Conservation (phyloP, 176 grass and related monocot species). For the Leersia perrieri region DNA sequence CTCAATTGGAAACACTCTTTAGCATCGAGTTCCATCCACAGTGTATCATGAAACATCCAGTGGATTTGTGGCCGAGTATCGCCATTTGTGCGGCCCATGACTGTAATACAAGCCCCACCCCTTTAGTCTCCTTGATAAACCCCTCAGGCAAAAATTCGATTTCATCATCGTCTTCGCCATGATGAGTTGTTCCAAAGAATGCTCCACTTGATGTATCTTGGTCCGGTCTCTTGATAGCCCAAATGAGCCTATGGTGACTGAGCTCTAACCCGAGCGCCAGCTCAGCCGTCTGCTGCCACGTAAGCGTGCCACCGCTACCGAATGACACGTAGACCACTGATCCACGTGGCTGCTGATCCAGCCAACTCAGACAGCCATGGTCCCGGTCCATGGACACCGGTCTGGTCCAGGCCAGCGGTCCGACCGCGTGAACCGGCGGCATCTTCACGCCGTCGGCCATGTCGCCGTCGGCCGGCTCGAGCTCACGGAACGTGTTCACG, state of each 20-base stretch:
- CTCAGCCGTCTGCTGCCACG: conserved; percentile 39
- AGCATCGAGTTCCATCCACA: conserved; percentile 79
- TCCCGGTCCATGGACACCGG: not conserved
- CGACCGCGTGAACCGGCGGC: conserved; percentile 45
- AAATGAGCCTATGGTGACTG: conserved; percentile 43
- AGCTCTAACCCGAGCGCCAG: conserved; percentile 51
- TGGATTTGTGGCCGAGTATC: conserved; percentile 26
- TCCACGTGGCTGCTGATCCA: conserved; percentile 47
- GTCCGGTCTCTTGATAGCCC: conserved; percentile 48
- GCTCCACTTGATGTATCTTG: not conserved
- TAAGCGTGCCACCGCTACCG: conserved; percentile 59
- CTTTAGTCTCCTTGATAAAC: conserved; percentile 34
- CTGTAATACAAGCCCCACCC: not conserved
- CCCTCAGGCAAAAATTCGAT: conserved; percentile 38
- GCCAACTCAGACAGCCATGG: conserved; percentile 35
- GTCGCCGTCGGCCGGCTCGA: conserved; percentile 42
- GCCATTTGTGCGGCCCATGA: conserved; percentile 36
- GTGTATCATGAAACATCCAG: conserved; percentile 52
- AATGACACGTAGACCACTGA: conserved; percentile 67
- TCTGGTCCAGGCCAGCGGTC: conserved; percentile 48
- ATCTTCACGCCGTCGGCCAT: not conserved
- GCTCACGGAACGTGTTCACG: conserved; percentile 53
- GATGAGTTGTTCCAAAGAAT: conserved; percentile 11
- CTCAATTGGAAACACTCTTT: conserved; percentile 29
- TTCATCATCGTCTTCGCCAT: not conserved